Evolutionary conservation across 148 eudicot species (phyloP).

Genomic region (Diospyros lotus): DNA sequence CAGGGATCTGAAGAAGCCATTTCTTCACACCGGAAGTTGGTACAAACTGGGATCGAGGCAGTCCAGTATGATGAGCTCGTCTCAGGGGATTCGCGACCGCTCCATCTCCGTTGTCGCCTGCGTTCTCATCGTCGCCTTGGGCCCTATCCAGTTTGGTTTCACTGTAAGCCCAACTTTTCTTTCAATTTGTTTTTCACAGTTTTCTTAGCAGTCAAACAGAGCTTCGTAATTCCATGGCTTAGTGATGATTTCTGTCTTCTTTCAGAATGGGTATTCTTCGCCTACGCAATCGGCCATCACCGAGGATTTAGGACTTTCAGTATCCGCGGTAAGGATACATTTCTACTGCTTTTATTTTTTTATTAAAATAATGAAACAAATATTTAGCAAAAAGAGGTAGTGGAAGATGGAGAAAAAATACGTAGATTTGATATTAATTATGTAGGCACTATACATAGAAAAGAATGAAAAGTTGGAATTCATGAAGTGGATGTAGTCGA

Average conservation of each 20-base stretch:
- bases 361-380: too few species aligned
- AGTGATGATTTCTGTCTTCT: background rate
- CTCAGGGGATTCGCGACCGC: slow-evolving; percentile 68
- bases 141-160: slow-evolving; percentile 98
- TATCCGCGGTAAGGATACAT: slow-evolving; percentile 61
- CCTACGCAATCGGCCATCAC: slow-evolving; percentile 84
- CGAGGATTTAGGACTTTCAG: slow-evolving; percentile 59
- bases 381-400: too few species aligned
- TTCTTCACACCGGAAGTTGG: slow-evolving; percentile 96
- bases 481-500: too few species aligned
- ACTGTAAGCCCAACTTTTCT: slow-evolving; percentile 42
- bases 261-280: slow-evolving; percentile 79
- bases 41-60: slow-evolving; percentile 91
- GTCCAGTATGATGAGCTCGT: slow-evolving; percentile 76
- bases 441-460: too few species aligned
- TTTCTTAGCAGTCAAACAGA: slow-evolving; percentile 8
- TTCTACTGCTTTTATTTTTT: slow-evolving; percentile 11
- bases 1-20: slow-evolving; percentile 77
- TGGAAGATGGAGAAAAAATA: too few species aligned
- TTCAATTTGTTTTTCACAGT: background rate
- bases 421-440: too few species aligned
- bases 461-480: too few species aligned
- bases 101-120: slow-evolving; percentile 88
- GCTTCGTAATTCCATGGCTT: background rate
- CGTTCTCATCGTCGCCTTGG: slow-evolving; percentile 88